These are phyloP conservation scores for Agapanthus africanus DNA, from an alignment of 106 monocot genomes.

Conservation along the genomic window DNA sequence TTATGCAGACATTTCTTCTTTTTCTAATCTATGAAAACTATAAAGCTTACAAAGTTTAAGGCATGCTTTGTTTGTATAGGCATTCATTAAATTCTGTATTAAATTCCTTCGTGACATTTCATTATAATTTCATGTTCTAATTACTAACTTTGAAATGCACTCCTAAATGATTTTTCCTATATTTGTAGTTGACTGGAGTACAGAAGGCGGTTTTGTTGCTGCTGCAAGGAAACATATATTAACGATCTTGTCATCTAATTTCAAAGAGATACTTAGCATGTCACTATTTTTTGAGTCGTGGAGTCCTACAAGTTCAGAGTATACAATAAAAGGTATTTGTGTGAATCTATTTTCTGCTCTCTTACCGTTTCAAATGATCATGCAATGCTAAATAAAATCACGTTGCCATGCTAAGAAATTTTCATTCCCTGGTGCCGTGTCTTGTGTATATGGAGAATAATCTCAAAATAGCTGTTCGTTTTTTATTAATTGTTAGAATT, in stretches of 20 bases:
- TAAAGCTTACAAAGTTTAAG: background rate
- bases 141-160: background rate
- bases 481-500: no score
- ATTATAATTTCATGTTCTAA: background rate
- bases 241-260: constrained; percentile 52
- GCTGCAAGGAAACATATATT: constrained; percentile 44
- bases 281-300: constrained; percentile 50
- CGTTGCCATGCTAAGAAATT: background rate
- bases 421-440: no score
- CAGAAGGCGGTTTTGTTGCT: constrained; percentile 52
- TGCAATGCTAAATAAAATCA: no score
- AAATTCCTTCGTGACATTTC: background rate
- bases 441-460: no score
- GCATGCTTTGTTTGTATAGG: background rate
- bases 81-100: background rate
- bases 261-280: constrained; percentile 42
- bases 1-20: background rate
- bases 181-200: constrained; percentile 71
- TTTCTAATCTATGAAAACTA: background rate
- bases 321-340: constrained; percentile 43
- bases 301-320: constrained; percentile 22
- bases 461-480: no score
- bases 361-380: background rate
- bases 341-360: background rate
- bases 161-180: constrained; percentile 2